phyloP scores from a whole-genome alignment of 176 grass and related monocot genomes.

The Phoenix roebelenii region DNA sequence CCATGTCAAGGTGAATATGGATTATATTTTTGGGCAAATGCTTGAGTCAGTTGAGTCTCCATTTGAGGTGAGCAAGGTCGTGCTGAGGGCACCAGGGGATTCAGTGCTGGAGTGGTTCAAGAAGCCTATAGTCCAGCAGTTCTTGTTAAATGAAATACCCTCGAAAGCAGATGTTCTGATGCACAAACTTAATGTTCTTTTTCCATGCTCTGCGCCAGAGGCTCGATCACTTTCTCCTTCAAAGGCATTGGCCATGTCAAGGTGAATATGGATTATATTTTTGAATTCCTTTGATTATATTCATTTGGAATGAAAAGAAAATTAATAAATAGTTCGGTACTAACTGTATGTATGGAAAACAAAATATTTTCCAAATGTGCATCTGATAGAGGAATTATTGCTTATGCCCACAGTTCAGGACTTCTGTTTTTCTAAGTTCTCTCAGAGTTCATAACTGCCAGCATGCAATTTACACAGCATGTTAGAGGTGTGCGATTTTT shows the following conservation, averaged over 20 bases:
- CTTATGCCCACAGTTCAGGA: no score
- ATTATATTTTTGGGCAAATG: slow-evolving; percentile 22
- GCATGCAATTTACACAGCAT: no score
- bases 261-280: slow-evolving; percentile 22
- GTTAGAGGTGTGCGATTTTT: no score
- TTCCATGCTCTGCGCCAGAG: slow-evolving; percentile 69
- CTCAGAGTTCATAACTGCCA: no score
- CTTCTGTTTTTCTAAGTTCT: no score
- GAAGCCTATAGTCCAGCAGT: slow-evolving; percentile 92
- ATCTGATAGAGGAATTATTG: no score
- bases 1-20: slow-evolving; percentile 38
- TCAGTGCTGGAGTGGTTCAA: slow-evolving; percentile 87
- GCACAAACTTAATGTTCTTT: slow-evolving; percentile 90
- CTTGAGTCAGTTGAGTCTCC: slow-evolving; percentile 62
- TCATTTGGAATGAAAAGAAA: no score
- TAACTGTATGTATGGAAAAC: no score
- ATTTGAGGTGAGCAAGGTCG: slow-evolving; percentile 87
- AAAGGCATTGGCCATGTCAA: slow-evolving; percentile 50
- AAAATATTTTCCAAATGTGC: no score
- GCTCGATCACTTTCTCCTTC: slow-evolving; percentile 47
- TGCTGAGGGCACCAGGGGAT: slow-evolving; percentile 63
- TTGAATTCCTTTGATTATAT: background rate
- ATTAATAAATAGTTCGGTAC: no score
- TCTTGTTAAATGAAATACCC: slow-evolving; percentile 92
- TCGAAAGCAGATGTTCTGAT: slow-evolving; percentile 83